Evolutionary conservation across 306 rosid species (phyloP).

Genomic region (Betula pendula): DNA sequence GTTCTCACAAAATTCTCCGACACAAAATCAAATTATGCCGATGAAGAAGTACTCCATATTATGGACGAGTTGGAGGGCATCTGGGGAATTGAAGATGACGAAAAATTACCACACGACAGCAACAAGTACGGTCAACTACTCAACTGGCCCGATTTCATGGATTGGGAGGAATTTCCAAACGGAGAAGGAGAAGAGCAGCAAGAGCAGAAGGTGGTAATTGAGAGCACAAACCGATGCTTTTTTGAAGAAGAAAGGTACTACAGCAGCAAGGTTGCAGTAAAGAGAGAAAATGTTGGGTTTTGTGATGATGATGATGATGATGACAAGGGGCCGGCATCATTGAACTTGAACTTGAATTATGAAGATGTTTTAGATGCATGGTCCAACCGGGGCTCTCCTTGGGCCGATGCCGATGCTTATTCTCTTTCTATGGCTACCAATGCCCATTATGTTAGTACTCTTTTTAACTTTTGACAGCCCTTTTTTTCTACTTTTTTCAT

Average conservation of each 20-base stretch:
- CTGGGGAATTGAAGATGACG: constrained; percentile 39
- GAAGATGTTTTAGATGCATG: constrained; percentile 84
- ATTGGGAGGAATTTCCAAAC: constrained; percentile 45
- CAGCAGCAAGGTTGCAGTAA: constrained; percentile 15
- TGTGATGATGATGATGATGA: constrained; percentile 46
- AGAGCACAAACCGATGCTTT: constrained; percentile 24
- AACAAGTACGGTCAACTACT: constrained; percentile 30
- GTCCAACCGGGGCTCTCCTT: constrained; percentile 72
- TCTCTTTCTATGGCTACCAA: constrained; percentile 46
- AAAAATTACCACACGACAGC: constrained; percentile 2
- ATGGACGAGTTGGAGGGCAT: constrained; percentile 50
- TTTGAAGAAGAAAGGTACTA: constrained; percentile 34
- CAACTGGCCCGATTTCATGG: constrained; percentile 69
- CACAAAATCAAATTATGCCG: constrained; percentile 17
- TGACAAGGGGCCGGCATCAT: constrained; percentile 37
- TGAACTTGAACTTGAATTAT: constrained; percentile 80
- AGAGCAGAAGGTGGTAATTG: constrained; percentile 21
- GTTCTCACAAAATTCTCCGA: constrained; percentile 22
- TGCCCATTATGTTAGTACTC: constrained; percentile 57
- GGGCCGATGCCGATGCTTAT: constrained; percentile 55
- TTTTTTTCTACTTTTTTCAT: not conserved
- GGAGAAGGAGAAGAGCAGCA: constrained; percentile 33
- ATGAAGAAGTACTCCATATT: constrained; percentile 43
- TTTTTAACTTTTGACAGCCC: not conserved
- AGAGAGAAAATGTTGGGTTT: constrained; percentile 51